phyloP scores from a whole-genome alignment of 225 moss, liverwort and hornwort species.

The Asterella californica region DNA sequence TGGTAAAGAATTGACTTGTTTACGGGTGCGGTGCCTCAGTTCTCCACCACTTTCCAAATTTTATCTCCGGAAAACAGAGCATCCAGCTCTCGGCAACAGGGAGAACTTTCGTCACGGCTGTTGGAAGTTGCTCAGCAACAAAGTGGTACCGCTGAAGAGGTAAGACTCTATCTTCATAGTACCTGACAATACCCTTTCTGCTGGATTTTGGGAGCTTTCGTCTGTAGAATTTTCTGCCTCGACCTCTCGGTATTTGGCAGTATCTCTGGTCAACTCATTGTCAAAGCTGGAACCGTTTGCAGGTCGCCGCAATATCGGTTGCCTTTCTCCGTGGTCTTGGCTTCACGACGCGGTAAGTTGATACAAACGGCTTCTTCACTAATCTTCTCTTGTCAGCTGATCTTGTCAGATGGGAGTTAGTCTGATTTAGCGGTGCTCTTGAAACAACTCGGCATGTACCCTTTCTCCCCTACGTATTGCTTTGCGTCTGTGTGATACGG shows the following conservation, averaged over 20 bases:
- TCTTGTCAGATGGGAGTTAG: neutral
- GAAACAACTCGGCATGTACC: neutral
- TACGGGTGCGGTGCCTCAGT: slow-evolving; percentile 17
- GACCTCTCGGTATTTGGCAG: neutral
- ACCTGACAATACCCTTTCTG: neutral
- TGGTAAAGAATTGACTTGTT: neutral
- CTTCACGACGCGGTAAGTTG: slow-evolving; percentile 65
- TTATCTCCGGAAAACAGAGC: slow-evolving; percentile 52
- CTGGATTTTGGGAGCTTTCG: neutral
- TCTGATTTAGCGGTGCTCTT: neutral
- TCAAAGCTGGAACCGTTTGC: slow-evolving; percentile 24
- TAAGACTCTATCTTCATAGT: slow-evolving; percentile 15
- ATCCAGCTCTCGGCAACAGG: slow-evolving; percentile 37
- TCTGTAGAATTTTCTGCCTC: neutral
- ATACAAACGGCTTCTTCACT: neutral
- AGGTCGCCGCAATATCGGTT: slow-evolving; percentile 85
- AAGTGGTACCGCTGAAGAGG: slow-evolving; percentile 84
- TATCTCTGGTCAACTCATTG: neutral
- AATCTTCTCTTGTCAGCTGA: neutral
- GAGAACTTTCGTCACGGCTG: slow-evolving; percentile 42
- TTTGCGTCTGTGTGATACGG: neutral
- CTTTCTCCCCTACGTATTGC: neutral
- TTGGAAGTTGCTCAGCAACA: slow-evolving; percentile 58
- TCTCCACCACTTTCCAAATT: slow-evolving; percentile 34
- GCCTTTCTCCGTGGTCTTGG: slow-evolving; percentile 81